Evolutionary conservation across 805 yeast species (phyloP), one percentile per base, ranked within the genome.

Genomic region (Starmerella floricola): DNA sequence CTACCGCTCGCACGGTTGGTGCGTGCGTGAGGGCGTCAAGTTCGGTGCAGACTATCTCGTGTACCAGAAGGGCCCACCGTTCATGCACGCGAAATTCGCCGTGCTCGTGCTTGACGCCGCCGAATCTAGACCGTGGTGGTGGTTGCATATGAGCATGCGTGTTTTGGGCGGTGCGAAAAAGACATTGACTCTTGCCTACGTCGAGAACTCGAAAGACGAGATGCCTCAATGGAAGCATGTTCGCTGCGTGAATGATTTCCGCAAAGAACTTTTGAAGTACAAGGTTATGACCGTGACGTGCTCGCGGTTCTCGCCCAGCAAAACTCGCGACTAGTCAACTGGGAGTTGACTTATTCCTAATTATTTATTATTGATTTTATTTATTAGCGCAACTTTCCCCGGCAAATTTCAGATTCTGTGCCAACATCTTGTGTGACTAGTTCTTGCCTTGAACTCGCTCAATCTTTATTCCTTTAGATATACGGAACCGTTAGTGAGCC

Each of bases 51-150:
- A 87, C 54, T 79, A 66, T 60, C 62, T 91, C 8, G 65, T 91
- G 4, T 91, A 91, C 59, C 75, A 79, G 41, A 67, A 88, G 44
- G 99, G 99, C 0, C 98, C 97, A 8, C 96, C 96, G 1, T 85
- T 87, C 58, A 76, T 79, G 38, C 99, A 91, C 58, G 96, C 98
- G 0, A 94, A 86, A 57, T 83, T 74, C 59, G 83, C 88, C 6
- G 63, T 84, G 3, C 55, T 72, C 35, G 64, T 81, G 5, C 45
- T 74, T 21, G 67, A 72, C 1, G 60, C 63, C 10, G 52, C 52
- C 11, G 64, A 57, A 8, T 41, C 61, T 0, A 61, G 56, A 28
- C 67, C 60, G 45, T 76, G 74, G 71, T 68, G 66, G 56, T 79
- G 87, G 74, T 67, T 73, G 40, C 75, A 84, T 3, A 70, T 85